Evolutionary conservation across 805 yeast genomes (phyloP), one percentile per base, ranked within the genome.

Genomic region (Peterozyma xylosa): DNA sequence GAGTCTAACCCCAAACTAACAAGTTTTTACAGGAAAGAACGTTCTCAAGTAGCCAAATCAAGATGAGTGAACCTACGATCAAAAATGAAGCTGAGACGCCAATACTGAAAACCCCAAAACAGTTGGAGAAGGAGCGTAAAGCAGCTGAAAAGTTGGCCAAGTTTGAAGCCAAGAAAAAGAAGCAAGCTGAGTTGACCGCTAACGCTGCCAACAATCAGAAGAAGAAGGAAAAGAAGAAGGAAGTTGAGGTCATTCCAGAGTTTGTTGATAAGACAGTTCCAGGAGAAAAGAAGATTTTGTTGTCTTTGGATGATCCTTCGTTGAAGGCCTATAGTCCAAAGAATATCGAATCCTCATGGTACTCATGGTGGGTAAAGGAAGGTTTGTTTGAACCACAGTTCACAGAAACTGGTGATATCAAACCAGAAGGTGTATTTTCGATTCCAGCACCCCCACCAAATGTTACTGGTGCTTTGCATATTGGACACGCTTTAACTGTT

Each of bases 361-460:
- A 91, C 67, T 79, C 76, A 15, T 93, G 99, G 98, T 93, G 99
- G 99, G 83, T 78, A 48, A 73, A 84, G 56, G 75, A 86, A 64
- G 95, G 93, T 15, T 80, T 78, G 57, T 93, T 93, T 58, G 82
- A 84, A 66, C 99, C 99, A 15, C 86, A 86, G 60, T 80, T 85
- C 53, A 73, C 82, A 38, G 74, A 68, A 46, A 81, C 82, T 57
- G 97, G 97, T 38, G 66, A 80, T 38, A 57, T 78, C 53, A 82
- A 82, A 60, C 86, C 93, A 37, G 90, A 80, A 58, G 98, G 98
- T 54, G 60, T 73, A 15, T 93, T 91, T 67, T 75, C 84, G 50
- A 87, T 93, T 56, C 97, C 98, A 35, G 93, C 96, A n/a, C 99
- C 99, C 35, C 99, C 99, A 50, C 99, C 99, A 60, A 93, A 93